These are phyloP conservation scores for Acephala macrosclerotiorum DNA, from an alignment of 2,329 filamentous ascomycete species.

Conservation along the genomic window DNA sequence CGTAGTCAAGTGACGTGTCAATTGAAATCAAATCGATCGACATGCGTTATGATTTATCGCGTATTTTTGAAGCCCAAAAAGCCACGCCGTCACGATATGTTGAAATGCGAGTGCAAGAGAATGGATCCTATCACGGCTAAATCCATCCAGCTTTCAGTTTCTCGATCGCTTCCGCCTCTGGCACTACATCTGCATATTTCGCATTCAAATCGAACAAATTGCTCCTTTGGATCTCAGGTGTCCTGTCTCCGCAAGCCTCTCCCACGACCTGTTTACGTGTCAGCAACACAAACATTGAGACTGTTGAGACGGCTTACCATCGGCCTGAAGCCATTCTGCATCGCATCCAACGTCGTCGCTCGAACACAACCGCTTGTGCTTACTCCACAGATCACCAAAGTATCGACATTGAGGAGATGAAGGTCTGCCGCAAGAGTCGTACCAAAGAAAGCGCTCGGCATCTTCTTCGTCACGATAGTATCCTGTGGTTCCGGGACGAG, in stretches of 20 bases:
- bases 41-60: neutral
- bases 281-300: neutral
- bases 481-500: constrained; percentile 48
- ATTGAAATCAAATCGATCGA: neutral
- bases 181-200: constrained; percentile 55
- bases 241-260: constrained; percentile 54
- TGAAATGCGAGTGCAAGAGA: neutral
- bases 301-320: constrained; percentile 46
- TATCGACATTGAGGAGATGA: constrained; percentile 49
- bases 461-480: constrained; percentile 51
- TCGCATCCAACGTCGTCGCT: constrained; percentile 52
- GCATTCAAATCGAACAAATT: constrained; percentile 55
- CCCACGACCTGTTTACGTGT: constrained; percentile 47
- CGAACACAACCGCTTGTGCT: constrained; percentile 56
- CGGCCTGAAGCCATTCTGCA: constrained; percentile 52
- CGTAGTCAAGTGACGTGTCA: neutral
- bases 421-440: constrained; percentile 52
- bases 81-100: neutral
- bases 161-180: constrained; percentile 49
- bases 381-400: constrained; percentile 54
- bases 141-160: constrained; percentile 43
- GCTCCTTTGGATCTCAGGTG: constrained; percentile 51
- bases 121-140: neutral
- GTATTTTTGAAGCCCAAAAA: neutral
- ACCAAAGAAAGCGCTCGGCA: constrained; percentile 54